Evolutionary conservation across 225 moss, liverwort and hornwort species (phyloP).

Genomic region (Asterella californica): DNA sequence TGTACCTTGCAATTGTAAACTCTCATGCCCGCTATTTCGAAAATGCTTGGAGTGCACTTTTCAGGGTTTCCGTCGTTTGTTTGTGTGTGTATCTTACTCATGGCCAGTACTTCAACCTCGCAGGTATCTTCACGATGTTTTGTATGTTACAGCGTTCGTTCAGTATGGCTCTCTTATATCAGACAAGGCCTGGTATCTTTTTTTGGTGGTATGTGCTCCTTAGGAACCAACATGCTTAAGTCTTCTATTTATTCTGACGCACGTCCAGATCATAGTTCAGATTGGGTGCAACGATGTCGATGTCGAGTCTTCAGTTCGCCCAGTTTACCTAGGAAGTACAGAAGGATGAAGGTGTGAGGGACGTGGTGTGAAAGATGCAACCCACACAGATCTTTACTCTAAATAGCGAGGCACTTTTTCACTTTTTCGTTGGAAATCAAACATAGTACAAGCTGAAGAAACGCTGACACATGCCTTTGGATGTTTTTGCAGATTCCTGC

Average conservation of each 20-base stretch:
- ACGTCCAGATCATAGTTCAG: background rate
- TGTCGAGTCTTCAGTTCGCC: background rate
- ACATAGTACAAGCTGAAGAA: background rate
- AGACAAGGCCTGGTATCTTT: constrained; percentile 82
- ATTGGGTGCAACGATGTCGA: background rate
- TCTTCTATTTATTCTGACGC: background rate
- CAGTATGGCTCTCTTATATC: constrained; percentile 75
- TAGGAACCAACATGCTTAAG: background rate
- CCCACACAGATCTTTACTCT: background rate
- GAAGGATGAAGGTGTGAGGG: background rate
- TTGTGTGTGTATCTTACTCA: background rate
- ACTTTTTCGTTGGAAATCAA: too few species aligned
- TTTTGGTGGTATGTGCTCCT: constrained; percentile 42
- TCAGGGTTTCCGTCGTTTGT: background rate
- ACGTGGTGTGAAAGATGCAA: background rate
- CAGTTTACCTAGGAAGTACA: background rate
- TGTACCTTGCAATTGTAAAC: background rate
- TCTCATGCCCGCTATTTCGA: too few species aligned
- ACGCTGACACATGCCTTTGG: background rate
- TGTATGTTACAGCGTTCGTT: constrained; percentile 81
- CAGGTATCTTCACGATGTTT: constrained; percentile 80
- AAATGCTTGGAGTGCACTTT: background rate
- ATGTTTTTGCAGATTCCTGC: constrained; percentile 50
- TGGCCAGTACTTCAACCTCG: background rate
- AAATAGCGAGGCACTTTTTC: too few species aligned